Base-by-base conservation (phyloP, 495 filamentous ascomycete species). In the Neurospora sp. region DNA sequence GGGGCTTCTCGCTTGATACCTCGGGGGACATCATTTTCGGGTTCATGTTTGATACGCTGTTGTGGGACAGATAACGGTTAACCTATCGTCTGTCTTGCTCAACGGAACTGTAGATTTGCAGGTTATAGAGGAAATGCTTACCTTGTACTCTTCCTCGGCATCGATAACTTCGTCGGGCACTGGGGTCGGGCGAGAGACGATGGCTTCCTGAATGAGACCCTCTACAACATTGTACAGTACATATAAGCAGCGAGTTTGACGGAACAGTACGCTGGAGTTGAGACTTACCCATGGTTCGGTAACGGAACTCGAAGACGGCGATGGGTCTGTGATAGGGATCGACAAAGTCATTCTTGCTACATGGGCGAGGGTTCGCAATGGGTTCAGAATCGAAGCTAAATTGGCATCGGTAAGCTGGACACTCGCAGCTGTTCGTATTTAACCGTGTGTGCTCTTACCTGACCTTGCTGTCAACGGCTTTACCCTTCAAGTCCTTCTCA, bases 291-390 rank as follows among this genome's bases (percentile, higher is more conserved):
- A 31, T 76, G 1, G 72, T 68, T 8, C 74, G 53, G 22, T 77
- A 77, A 0, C 70, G 74, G 39, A 77, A 77, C 37, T 77, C 76
- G 35, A 77, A 74, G 5, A 74, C 44, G 1, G 74, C 76, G 20
- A 76, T 76, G 9, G 76, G 74, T 3, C 74, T 70, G 4, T 14
- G 27, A 42, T n/a, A 10, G 3, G 39, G 20, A 31, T 76, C 70
- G 6, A 61, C 27, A 61, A 2, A 16, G 5, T 7, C 10, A 12
- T 1, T 0, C 0, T 1, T 12, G 20, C 3, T 0, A 22, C 2
- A 3, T 4, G 5, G 27, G 8, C 10, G 6, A 35, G 10, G 53
- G 14, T 8, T 1, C 6, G 7, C 22, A 1, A 18, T 18, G 27
- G 53, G 53, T 18, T 65, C 27, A 14, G 53, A 35, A 0, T 35